These are phyloP conservation scores for Tuber borchii DNA, from an alignment of 495 filamentous ascomycete species.

Conservation along the genomic window DNA sequence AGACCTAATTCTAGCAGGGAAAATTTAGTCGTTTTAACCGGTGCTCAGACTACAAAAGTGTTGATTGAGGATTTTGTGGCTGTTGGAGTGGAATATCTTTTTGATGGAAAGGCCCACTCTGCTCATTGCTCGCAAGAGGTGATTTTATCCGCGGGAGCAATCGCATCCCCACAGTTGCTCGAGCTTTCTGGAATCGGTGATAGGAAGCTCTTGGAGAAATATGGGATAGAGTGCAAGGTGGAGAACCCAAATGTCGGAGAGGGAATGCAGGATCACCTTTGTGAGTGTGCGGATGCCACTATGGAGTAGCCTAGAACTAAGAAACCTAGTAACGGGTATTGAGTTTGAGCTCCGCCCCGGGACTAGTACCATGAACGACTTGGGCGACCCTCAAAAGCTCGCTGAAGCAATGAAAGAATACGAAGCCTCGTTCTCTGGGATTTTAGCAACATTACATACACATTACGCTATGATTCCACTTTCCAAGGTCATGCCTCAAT, in stretches of 20 bases:
- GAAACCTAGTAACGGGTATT: no score
- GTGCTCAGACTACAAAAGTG: conserved; percentile 2
- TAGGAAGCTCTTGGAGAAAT: conserved; percentile 43
- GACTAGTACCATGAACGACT: no score
- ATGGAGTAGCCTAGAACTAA: neutral
- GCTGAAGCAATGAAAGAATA: no score
- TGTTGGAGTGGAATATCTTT: conserved; percentile 16
- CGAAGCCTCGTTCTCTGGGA: no score
- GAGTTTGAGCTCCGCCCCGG: no score
- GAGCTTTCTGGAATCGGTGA: conserved; percentile 52
- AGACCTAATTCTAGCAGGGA: conserved; percentile 28
- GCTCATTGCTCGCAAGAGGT: conserved; percentile 44
- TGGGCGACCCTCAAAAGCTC: no score
- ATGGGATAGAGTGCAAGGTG: conserved; percentile 45
- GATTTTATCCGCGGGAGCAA: conserved; percentile 51
- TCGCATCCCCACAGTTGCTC: conserved; percentile 52
- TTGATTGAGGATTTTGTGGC: conserved; percentile 1
- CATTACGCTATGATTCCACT: neutral
- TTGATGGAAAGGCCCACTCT: neutral
- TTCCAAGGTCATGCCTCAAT: neutral
- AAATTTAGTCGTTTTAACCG: conserved; percentile 11
- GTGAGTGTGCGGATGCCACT: conserved; percentile 30
- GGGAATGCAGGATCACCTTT: conserved; percentile 52
- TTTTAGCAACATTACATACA: no score
- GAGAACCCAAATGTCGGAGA: conserved; percentile 51